A percentile compares a stretch with the other conserved stretches of the same genome.
phyloP scores from a whole-genome alignment of 495 filamentous ascomycete genomes.

The Alectoria sarmentosa region DNA sequence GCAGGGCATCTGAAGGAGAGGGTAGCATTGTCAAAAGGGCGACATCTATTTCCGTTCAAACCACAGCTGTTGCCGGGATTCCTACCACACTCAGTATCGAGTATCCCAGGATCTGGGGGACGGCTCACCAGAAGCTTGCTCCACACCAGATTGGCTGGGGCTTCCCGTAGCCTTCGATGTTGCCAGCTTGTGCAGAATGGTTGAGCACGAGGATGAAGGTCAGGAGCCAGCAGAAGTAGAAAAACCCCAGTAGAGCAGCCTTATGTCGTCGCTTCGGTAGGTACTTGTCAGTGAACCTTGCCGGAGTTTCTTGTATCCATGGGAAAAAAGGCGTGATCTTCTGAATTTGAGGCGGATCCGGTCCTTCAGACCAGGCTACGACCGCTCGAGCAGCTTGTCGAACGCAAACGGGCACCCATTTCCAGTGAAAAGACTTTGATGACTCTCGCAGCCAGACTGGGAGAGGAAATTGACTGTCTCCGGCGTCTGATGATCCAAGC shows the following conservation, averaged over 20 bases:
- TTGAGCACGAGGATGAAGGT: slow-evolving; percentile 62
- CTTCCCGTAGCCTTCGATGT: slow-evolving; percentile 61
- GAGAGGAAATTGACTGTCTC: slow-evolving; percentile 22
- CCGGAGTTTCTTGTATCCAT: slow-evolving; percentile 58
- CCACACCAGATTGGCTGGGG: slow-evolving; percentile 62
- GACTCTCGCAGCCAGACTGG: slow-evolving; percentile 49
- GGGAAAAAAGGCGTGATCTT: slow-evolving; percentile 66
- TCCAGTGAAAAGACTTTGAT: slow-evolving; percentile 46
- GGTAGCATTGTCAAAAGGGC: slow-evolving; percentile 65
- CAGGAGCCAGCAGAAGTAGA: slow-evolving; percentile 64
- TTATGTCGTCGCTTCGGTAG: slow-evolving; percentile 59
- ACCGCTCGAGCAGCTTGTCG: slow-evolving; percentile 42
- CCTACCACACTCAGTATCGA: slow-evolving; percentile 41
- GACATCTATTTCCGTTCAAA: slow-evolving; percentile 68
- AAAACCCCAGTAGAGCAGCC: slow-evolving; percentile 49
- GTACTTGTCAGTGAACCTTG: slow-evolving; percentile 52
- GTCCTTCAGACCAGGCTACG: slow-evolving; percentile 64
- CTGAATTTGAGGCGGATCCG: slow-evolving; percentile 54
- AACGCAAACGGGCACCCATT: slow-evolving; percentile 46
- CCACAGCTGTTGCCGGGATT: slow-evolving; percentile 65
- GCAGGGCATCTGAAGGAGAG: slow-evolving; percentile 76
- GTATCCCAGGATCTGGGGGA: not conserved
- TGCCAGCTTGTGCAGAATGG: slow-evolving; percentile 52
- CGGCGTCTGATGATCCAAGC: slow-evolving; percentile 14
- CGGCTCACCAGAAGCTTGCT: slow-evolving; percentile 48